Percentiles rank a stretch among this genome's conserved stretches.
phyloP scores from a whole-genome alignment of 2,329 filamentous ascomycete species.

The Monascus ruber region DNA sequence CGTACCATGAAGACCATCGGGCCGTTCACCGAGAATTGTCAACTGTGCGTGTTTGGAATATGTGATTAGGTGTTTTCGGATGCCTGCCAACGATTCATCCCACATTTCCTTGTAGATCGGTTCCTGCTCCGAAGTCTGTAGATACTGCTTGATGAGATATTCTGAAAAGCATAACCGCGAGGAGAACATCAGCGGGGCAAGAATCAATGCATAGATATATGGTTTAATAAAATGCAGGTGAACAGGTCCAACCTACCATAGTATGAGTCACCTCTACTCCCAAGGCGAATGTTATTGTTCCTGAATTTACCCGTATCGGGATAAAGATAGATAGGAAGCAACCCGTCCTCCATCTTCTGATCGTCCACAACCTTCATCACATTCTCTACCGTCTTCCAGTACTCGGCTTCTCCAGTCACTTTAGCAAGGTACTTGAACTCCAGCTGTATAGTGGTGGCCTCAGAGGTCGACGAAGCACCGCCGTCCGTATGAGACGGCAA shows the following conservation, averaged over 20 bases:
- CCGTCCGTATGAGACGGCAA: constrained; percentile 72
- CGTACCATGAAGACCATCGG: constrained; percentile 53
- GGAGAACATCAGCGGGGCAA: neutral
- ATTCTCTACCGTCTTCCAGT: constrained; percentile 84
- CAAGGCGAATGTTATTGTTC: constrained; percentile 77
- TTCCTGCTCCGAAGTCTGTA: constrained; percentile 83
- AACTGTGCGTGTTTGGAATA: constrained; percentile 72
- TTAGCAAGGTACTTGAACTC: constrained; percentile 97
- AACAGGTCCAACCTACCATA: constrained; percentile 44
- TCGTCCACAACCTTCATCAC: constrained; percentile 86
- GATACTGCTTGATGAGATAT: constrained; percentile 96
- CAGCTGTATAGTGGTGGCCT: constrained; percentile 82
- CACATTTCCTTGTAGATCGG: constrained; percentile 84
- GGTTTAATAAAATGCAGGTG: too few relatives aligned
- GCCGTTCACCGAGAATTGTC: constrained; percentile 83
- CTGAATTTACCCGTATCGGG: constrained; percentile 67
- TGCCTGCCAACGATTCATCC: constrained; percentile 70
- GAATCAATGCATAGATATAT: constrained; percentile 2
- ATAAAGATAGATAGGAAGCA: constrained; percentile 86
- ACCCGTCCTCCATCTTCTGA: constrained; percentile 65
- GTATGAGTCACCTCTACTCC: constrained; percentile 91
- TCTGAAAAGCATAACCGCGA: constrained; percentile 35
- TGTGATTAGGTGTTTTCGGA: constrained; percentile 84
- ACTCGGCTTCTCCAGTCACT: constrained; percentile 80
- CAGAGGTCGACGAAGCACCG: constrained; percentile 86